Evolutionary conservation across 1,284 basidiomycete genomes (phyloP), one percentile per base, ranked within the genome.

Genomic region (Chalciporus sp.): DNA sequence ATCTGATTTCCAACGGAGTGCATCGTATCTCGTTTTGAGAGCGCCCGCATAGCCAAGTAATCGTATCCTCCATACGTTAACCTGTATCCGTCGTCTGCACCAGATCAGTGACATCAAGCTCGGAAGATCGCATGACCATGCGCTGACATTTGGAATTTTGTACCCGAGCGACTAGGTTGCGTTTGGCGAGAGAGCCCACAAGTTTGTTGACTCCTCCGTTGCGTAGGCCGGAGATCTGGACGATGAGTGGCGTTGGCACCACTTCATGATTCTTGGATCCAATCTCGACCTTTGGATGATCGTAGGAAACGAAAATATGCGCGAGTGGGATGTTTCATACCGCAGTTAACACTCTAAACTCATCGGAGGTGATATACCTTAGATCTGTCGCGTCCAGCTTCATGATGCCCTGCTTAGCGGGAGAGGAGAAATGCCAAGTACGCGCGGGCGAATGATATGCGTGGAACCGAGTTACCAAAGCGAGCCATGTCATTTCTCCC

Each of bases 241-340:
- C 89, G 61, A 98, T 93, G 55, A 98, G 83, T 0, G 83, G 71
- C 0, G 92, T 88, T 1, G 96, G 96, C 2, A 99, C 95, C 42
- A 98, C 83, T 73, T 98, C 92, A 69, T 99, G 96, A 67, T 98
- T 98, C 76, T 97, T 97, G 5, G 94, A 97, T 33, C 96, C 97
- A 82, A 97, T 95, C 76, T 99, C 96, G 40, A 92, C 90, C 93
- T 96, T 35, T 44, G 45, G 35, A 17, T 41, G 19, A 19, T 42
- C 31, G 35, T 46, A 47, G 20, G 43, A 39, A 7, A n/a, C 6
- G 51, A 2, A 48, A 44, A 51, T 47, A 55, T 31, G 7, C 44
- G 51, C 28, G 23, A 45, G 26, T n/a, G 16, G 40, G 29, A 47
- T 17, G 49, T 31, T 23, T 39, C 85, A 50, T 67, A 97, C 94